These are phyloP conservation scores for Austropuccinia psidii DNA, from an alignment of 1,284 basidiomycete genomes.

Conservation along the genomic window DNA sequence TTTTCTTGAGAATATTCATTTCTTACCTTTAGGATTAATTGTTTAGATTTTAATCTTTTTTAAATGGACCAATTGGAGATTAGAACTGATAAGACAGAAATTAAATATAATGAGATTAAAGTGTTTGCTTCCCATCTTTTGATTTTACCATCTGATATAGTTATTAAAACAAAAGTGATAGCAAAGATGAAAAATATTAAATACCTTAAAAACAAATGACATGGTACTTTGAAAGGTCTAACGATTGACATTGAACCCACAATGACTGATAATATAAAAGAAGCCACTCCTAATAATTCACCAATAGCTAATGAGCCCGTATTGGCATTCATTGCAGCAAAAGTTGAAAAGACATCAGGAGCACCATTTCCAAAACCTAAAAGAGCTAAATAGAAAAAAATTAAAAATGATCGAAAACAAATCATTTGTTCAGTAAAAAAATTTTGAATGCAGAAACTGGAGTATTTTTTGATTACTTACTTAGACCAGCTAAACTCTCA, in stretches of 20 bases:
- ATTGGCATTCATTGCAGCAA: constrained; percentile 76
- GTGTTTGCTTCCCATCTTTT: constrained; percentile 63
- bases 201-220: constrained; percentile 76
- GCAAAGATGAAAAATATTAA: constrained; percentile 84
- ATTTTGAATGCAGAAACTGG: too few relatives aligned
- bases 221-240: constrained; percentile 76
- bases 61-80: constrained; percentile 64
- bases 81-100: constrained; percentile 72
- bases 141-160: constrained; percentile 71
- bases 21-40: constrained; percentile 16
- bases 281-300: constrained; percentile 86
- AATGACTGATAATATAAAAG: constrained; percentile 91
- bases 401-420: too few relatives aligned
- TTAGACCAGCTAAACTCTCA: constrained; percentile 61
- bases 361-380: constrained; percentile 74
- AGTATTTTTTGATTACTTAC: too few relatives aligned
- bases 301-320: constrained; percentile 87
- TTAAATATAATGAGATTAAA: constrained; percentile 67
- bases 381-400: constrained; percentile 64
- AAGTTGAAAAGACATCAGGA: constrained; percentile 67
- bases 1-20: constrained; percentile 36
- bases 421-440: background rate
- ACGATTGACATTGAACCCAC: constrained; percentile 91
- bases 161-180: constrained; percentile 63
- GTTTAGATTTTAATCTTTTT: constrained; percentile 50